These are phyloP conservation scores for Ramichloridium luteum DNA, from an alignment of 2,329 filamentous ascomycete genomes.

Conservation along the genomic window DNA sequence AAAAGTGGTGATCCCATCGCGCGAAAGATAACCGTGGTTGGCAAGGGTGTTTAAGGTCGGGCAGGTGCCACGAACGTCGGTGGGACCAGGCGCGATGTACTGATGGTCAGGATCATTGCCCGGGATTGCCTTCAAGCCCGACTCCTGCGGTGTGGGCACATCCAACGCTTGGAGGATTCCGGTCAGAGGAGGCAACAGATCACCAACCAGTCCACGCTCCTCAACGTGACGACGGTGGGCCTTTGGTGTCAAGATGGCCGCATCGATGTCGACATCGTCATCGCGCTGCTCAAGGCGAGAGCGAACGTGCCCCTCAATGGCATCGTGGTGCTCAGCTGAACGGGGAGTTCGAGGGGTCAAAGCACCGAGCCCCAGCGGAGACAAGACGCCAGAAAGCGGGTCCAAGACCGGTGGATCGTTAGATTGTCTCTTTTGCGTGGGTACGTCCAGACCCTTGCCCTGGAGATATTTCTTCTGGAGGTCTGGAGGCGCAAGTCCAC, in stretches of 20 bases:
- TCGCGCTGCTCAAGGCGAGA: slow-evolving; percentile 11
- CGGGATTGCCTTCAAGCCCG: slow-evolving; percentile 12
- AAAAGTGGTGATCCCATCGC: slow-evolving; percentile 15
- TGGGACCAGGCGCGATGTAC: slow-evolving; percentile 14
- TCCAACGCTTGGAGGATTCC: slow-evolving; percentile 14
- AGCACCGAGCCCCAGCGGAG: slow-evolving; percentile 9
- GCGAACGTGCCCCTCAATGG: slow-evolving; percentile 9
- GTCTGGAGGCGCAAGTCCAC: slow-evolving; percentile 6
- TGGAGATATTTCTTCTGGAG: slow-evolving; percentile 5
- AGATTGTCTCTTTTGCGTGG: slow-evolving; percentile 9
- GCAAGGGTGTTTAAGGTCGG: slow-evolving; percentile 18
- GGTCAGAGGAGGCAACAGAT: slow-evolving; percentile 14
- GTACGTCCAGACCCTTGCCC: slow-evolving; percentile 4
- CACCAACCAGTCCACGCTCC: slow-evolving; percentile 10
- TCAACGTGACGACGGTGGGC: slow-evolving; percentile 11
- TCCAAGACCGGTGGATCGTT: slow-evolving; percentile 9
- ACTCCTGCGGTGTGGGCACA: slow-evolving; percentile 14
- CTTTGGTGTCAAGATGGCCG: slow-evolving; percentile 11
- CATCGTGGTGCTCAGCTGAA: slow-evolving; percentile 5
- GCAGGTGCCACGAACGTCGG: slow-evolving; percentile 16
- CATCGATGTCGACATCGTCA: slow-evolving; percentile 11
- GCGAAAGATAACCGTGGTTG: slow-evolving; percentile 18
- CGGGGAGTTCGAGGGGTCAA: slow-evolving; percentile 7
- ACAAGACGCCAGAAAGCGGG: slow-evolving; percentile 10
- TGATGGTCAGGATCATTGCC: slow-evolving; percentile 17